phyloP scores from a whole-genome alignment of 2,329 filamentous ascomycete species.

The Didymella segeticola region DNA sequence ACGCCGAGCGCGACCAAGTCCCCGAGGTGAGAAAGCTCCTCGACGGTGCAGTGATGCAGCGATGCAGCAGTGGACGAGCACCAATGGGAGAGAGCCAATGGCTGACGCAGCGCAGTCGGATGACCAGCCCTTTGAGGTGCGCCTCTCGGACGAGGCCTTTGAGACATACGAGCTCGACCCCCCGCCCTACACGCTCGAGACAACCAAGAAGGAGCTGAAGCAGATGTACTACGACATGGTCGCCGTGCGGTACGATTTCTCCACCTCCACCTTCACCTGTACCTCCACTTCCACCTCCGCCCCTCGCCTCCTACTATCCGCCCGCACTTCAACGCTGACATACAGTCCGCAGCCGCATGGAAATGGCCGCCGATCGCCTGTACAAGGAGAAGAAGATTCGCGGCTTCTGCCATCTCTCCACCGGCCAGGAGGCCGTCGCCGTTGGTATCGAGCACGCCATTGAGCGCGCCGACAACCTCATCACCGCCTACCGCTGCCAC shows the following conservation, averaged over 20 bases:
- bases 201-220: constrained; percentile 98
- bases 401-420: constrained; percentile 99
- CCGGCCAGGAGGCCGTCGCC: constrained; percentile 95
- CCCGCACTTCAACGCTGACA: too few species aligned
- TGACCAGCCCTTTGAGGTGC: constrained; percentile 89
- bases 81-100: constrained; percentile 12
- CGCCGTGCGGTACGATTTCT: constrained; percentile 75
- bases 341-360: constrained; percentile 80
- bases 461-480: constrained; percentile 88
- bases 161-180: constrained; percentile 99
- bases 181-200: constrained; percentile 87
- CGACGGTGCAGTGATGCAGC: too few species aligned
- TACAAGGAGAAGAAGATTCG: constrained; percentile 99
- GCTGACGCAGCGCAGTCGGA: constrained; percentile 70
- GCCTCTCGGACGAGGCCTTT: constrained; percentile 97
- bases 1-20: constrained; percentile 79
- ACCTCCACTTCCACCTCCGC: too few species aligned
- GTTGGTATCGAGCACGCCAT: constrained; percentile 97
- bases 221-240: constrained; percentile 99
- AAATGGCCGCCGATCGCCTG: constrained; percentile 97
- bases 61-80: neutral
- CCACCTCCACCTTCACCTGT: too few species aligned
- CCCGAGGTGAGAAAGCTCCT: constrained; percentile 65
- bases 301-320: too few species aligned
- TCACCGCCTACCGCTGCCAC: constrained; percentile 99